phyloP scores from a whole-genome alignment of 73 alveolate species.

The Loxodes magnus region DNA sequence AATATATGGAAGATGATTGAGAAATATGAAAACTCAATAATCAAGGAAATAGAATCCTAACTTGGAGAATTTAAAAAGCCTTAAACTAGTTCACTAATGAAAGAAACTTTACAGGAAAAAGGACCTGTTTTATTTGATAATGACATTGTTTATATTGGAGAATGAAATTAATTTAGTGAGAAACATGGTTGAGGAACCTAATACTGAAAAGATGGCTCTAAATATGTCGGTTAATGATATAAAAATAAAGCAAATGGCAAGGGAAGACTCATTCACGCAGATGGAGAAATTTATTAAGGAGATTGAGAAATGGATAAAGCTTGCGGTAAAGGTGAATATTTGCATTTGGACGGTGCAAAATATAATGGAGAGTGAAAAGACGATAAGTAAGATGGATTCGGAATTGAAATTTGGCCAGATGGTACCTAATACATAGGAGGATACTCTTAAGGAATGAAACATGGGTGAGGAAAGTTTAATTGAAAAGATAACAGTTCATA shows the following conservation, averaged over 20 bases:
- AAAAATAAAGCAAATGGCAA: slow-evolving; percentile 60
- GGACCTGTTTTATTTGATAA: background rate
- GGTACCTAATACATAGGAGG: slow-evolving; percentile 57
- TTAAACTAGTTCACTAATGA: no score
- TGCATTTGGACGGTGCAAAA: slow-evolving; percentile 54
- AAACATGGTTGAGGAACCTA: slow-evolving; percentile 72
- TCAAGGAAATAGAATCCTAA: no score
- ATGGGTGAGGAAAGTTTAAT: slow-evolving; percentile 48
- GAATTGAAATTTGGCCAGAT: slow-evolving; percentile 30
- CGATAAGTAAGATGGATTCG: slow-evolving; percentile 23
- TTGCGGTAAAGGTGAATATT: slow-evolving; percentile 52
- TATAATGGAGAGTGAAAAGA: slow-evolving; percentile 33
- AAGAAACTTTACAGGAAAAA: no score
- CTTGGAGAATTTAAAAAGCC: no score
- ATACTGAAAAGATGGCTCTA: slow-evolving; percentile 74
- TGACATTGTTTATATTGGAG: slow-evolving; percentile 69
- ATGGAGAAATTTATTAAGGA: slow-evolving; percentile 75
- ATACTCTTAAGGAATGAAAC: slow-evolving; percentile 44
- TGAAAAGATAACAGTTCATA: slow-evolving; percentile 47
- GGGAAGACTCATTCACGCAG: slow-evolving; percentile 64
- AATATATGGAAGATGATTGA: no score
- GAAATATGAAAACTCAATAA: no score
- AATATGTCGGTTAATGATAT: slow-evolving; percentile 55
- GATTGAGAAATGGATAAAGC: slow-evolving; percentile 45
- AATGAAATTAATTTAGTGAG: slow-evolving; percentile 65